Percentiles rank a stretch among this genome's conserved stretches.
These are phyloP conservation scores for Yamadazyma jaroonii DNA, from an alignment of 1,139 yeast species.

Conservation along the genomic window DNA sequence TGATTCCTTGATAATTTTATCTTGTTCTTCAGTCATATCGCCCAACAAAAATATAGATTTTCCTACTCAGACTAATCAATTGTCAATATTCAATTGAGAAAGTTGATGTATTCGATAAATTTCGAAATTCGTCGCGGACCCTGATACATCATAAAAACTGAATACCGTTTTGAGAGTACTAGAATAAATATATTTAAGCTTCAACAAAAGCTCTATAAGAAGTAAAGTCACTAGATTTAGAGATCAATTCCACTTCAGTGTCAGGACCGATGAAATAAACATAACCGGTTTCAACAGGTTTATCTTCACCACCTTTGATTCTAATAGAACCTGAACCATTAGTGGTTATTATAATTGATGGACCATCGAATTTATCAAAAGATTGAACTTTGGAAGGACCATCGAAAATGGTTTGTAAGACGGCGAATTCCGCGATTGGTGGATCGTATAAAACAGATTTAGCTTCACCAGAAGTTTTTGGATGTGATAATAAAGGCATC, in stretches of 20 bases:
- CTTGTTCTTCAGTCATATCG: too few relatives aligned
- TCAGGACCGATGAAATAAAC: slow-evolving; percentile 85
- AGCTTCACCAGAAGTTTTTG: slow-evolving; percentile 67
- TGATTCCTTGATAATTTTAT: too few relatives aligned
- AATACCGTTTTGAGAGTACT: not conserved
- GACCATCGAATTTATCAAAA: slow-evolving; percentile 71
- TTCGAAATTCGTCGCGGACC: slow-evolving; percentile 1
- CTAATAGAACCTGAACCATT: slow-evolving; percentile 67
- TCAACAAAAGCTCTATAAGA: slow-evolving; percentile 88
- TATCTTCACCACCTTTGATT: slow-evolving; percentile 44
- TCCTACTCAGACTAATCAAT: too few relatives aligned
- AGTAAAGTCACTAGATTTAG: slow-evolving; percentile 57
- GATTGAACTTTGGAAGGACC: slow-evolving; percentile 41
- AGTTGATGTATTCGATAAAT: not conserved
- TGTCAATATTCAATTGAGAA: too few relatives aligned
- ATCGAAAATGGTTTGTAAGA: slow-evolving; percentile 66
- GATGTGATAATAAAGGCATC: slow-evolving; percentile 67
- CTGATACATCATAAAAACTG: not conserved
- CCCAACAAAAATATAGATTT: too few relatives aligned
- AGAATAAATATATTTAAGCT: slow-evolving; percentile 29
- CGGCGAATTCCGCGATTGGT: slow-evolving; percentile 94
- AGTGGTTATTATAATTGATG: slow-evolving; percentile 82
- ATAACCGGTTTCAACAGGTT: slow-evolving; percentile 55
- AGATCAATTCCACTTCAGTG: slow-evolving; percentile 56
- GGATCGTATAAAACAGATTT: slow-evolving; percentile 77